Evolutionary conservation across 257 asterid species (phyloP).

Genomic region (Nicotiana obtusifolia): DNA sequence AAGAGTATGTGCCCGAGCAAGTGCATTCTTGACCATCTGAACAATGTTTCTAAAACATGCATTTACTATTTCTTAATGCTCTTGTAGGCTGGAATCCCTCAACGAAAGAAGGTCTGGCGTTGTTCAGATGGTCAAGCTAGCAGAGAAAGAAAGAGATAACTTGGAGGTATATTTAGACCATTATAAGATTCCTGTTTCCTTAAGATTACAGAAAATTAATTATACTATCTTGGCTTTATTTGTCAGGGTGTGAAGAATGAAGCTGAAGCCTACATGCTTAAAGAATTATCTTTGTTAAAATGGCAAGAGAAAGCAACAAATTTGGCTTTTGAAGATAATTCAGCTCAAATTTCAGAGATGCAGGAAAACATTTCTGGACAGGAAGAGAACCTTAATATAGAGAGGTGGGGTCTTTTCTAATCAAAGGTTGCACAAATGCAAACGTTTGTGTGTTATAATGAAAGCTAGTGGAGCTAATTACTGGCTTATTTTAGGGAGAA

Average conservation of each 20-base stretch:
- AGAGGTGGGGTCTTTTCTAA: conserved; percentile 40
- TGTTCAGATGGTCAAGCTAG: conserved; percentile 96
- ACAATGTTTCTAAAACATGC: neutral
- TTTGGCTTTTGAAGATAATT: conserved; percentile 69
- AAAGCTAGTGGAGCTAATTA: neutral
- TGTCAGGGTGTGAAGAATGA: conserved; percentile 81
- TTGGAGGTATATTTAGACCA: conserved; percentile 56
- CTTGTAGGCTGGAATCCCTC: conserved; percentile 68
- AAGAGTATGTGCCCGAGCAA: neutral
- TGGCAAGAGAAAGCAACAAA: conserved; percentile 96
- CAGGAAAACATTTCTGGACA: conserved; percentile 50
- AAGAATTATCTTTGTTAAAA: conserved; percentile 70
- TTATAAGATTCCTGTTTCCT: neutral
- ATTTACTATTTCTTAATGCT: neutral
- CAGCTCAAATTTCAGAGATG: conserved; percentile 44
- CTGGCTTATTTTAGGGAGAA: conserved; percentile 49
- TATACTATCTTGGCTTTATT: conserved; percentile 15
- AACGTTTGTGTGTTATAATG: neutral
- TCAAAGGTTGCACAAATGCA: neutral
- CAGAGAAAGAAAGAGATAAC: conserved; percentile 95
- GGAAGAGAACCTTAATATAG: conserved; percentile 65
- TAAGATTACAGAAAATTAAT: neutral
- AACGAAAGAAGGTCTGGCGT: conserved; percentile 89
- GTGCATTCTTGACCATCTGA: too few species aligned
- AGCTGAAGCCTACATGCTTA: conserved; percentile 96